These are phyloP conservation scores for Fusarium sp. DNA, from an alignment of 2,329 filamentous ascomycete species.

Conservation along the genomic window DNA sequence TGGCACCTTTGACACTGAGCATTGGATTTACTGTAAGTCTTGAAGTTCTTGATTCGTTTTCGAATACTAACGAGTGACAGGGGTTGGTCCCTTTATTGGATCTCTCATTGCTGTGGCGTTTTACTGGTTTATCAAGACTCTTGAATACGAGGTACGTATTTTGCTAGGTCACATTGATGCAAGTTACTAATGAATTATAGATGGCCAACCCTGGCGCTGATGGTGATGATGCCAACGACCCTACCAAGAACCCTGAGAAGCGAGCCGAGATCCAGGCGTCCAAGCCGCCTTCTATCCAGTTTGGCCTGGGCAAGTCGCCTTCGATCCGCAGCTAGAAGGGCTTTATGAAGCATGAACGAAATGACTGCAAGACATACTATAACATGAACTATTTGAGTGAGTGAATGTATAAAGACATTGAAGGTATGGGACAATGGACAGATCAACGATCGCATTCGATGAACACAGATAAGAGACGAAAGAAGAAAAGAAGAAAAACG, in stretches of 20 bases:
- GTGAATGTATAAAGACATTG: neutral
- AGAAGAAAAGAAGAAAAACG: neutral
- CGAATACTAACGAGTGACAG: conserved; percentile 23
- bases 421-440: neutral
- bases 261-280: conserved; percentile 43
- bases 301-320: conserved; percentile 35
- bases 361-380: conserved; percentile 6
- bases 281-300: conserved; percentile 32
- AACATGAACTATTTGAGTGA: conserved; percentile 12
- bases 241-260: conserved; percentile 58
- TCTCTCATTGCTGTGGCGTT: conserved; percentile 52
- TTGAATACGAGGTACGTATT: conserved; percentile 56
- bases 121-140: conserved; percentile 55
- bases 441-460: neutral
- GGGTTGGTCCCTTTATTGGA: conserved; percentile 51
- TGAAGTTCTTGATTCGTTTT: neutral
- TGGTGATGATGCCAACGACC: conserved; percentile 57
- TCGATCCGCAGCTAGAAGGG: conserved; percentile 34
- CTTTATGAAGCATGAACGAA: conserved; percentile 9
- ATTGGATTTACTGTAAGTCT: conserved; percentile 61
- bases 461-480: neutral
- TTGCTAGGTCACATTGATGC: too few relatives aligned
- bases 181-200: conserved; percentile 29
- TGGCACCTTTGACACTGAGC: conserved; percentile 54
- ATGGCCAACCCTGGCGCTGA: conserved; percentile 62